Base-by-base conservation (phyloP, 2,329 filamentous ascomycete genomes). In the Microcyclosporella mali region DNA sequence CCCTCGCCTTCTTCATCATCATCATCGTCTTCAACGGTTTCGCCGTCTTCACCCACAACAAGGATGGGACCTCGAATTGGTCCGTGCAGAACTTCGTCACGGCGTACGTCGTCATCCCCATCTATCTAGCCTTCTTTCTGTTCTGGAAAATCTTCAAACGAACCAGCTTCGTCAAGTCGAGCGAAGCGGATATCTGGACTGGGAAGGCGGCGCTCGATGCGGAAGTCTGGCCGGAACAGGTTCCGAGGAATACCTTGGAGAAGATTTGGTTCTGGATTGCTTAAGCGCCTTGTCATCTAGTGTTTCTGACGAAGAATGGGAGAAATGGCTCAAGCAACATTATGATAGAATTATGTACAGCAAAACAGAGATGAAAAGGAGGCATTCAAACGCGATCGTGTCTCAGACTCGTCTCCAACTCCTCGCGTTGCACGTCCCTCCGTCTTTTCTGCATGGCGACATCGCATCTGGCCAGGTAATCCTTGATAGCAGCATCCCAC, bases 141-240 rank as follows among this genome's bases (percentile, higher is more conserved):
- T 71, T 77, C 34, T 86, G 81, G 77, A 86, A 87, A 61, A 61
- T 81, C 28, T 66, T 75, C 57, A 84, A 82, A 58, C 74, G 77
- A 51, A 82, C 82, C 0, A 75, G 74, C 41, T 52, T 64, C 25
- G 65, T 72, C 46, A 64, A 64, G 41, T 54, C 64, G 15, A 56
- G 51, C 1, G 63, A 70, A 45, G 66, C 66, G 4, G 70, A 73
- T 46, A 67, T 73, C 31, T 69, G 65, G 61, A 66, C 60, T 18
- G 70, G 70, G 7, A 73, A 72, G 60, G 67, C 66, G 4, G 66
- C 66, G 19, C 51, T 73, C 30, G 70, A 73, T 56, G 69, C 64
- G 6, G 66, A 69, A 47, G 54, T 64, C 10, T 72, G 68, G 69
- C 64, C 62, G 1, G 69, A 72, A 37, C 57, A 61, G 36, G 42